Conservation (phyloP, 768 basidiomycete species). For the Boletellus sp. region DNA sequence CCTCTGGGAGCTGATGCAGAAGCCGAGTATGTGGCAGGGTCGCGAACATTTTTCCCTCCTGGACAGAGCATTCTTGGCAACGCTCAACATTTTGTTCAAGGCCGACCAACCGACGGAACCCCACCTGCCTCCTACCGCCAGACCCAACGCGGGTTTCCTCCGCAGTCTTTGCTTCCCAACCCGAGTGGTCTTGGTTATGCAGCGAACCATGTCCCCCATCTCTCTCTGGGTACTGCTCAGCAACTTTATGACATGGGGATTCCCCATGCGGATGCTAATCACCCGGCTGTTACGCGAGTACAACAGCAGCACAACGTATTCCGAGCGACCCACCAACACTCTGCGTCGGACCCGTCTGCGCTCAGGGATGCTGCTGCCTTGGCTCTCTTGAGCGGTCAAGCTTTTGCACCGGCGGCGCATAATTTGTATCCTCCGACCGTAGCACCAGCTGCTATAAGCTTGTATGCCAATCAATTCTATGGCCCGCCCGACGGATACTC, state of each 20-base stretch:
- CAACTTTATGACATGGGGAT: constrained; percentile 81
- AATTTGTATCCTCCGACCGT: constrained; percentile 50
- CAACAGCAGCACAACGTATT: constrained; percentile 78
- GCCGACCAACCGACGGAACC: constrained; percentile 48
- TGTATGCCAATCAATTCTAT: constrained; percentile 74
- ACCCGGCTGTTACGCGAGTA: constrained; percentile 67
- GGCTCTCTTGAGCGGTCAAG: constrained; percentile 55
- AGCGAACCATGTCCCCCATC: constrained; percentile 56
- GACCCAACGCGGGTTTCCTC: constrained; percentile 53
- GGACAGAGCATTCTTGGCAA: constrained; percentile 39
- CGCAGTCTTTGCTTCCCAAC: constrained; percentile 51
- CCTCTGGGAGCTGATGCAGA: constrained; percentile 21
- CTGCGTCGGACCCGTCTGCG: constrained; percentile 75
- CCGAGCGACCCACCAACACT: constrained; percentile 75
- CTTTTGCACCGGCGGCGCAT: constrained; percentile 46
- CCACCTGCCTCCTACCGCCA: constrained; percentile 57
- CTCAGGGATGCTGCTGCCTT: constrained; percentile 69
- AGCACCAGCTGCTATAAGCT: constrained; percentile 46
- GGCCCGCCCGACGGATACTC: constrained; percentile 54
- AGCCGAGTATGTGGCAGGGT: constrained; percentile 56
- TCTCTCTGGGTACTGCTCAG: constrained; percentile 70
- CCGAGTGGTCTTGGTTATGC: constrained; percentile 53
- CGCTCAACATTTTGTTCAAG: constrained; percentile 46
- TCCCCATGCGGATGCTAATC: constrained; percentile 46
- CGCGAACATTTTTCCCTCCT: constrained; percentile 51